Base-by-base conservation (phyloP, 1,284 basidiomycete species). In the Blastosporella zonata region DNA sequence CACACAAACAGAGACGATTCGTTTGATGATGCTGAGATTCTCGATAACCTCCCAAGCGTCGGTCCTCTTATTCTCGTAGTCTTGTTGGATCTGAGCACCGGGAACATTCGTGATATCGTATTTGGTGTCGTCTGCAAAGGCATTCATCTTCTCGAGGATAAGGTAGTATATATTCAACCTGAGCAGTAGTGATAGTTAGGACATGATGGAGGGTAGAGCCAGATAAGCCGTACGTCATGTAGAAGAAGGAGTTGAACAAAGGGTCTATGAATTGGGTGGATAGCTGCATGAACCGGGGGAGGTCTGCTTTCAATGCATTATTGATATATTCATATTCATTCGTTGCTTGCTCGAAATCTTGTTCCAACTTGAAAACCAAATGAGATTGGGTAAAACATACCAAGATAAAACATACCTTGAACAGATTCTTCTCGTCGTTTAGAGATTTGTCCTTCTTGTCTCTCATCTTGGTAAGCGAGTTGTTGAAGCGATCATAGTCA, bases 291-390 rank as follows among this genome's bases (percentile, higher is more conserved):
- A 99, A 98, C 15, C 82, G 80, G 1, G 96, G 95, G 27, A 99
- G 76, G 62, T 99, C 97, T 50, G 82, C 79, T 74, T 99, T 99
- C 71, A 98, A 73, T 5, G 90, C 78, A 55, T 78, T 89, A 70
- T 99, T 99, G 73, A 96, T 93, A 66, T 91, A 92, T 60, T 99
- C 97, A 60, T 98, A 99, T 63, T 99, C 97, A 54, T 88, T 91
- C 0, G 91, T 87, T 1, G 97, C 93, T 46, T 89, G 72, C 67
- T 99, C 97, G 61, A 93, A 97, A 62, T 99, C 96, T 85, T 98
- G 95, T 68, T 99, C 97, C 34, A 97, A 80, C 90, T 97, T 66
- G 15, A 36, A 27, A 43, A 51, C 21, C 39, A 10, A 2, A 31
- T 57, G 7, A 58, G 43, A 22, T 46, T 9, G 18, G 57, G 61